Base-by-base conservation (phyloP, 1,284 basidiomycete genomes). In the Pseudozyma thailandica region DNA sequence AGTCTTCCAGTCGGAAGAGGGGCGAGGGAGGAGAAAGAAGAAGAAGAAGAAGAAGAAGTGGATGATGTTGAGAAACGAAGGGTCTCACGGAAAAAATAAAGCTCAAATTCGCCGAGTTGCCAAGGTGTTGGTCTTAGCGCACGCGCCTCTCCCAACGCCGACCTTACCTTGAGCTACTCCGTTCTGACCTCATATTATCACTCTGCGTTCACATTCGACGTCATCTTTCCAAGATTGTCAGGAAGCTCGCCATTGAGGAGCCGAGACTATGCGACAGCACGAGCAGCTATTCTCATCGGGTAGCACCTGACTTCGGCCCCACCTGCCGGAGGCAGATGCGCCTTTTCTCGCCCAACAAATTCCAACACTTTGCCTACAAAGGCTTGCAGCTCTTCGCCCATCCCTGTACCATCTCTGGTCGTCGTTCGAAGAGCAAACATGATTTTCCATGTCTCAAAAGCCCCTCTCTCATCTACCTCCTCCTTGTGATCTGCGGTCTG, bases 391-490 rank as follows among this genome's bases (percentile, higher is more conserved):
- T 50, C 55, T 2, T 18, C 4, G n/a, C 41, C 20, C 4, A 37
- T 27, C 4, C 12, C 31, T n/a, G n/a, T 27, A 13, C 15, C 26
- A 6, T 12, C 41, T 21, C n/a, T 12, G 18, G 20, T 27, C 33
- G 2, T 20, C 20, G 21, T n/a, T 25, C 15, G 21, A 2, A 20
- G 15, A n/a, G 20, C 23, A 27, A 70, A 59, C 9, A 23, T 27
- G 28, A 71, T 28, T 1, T 3, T 39, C 68, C 68, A 71, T 2
- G 16, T 9, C 28, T 71, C 68, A 33, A 71, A 65, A 2, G 53
- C 43, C 3, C 42, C 45, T 5, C 9, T 28, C 13, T 16, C 27
- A 8, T 23, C 42, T 13, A 27, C 35, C 27, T 16, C 25, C 39
- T 26, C 12, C 45, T 4, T 23, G 26, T 45, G 3, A 49, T 2